A percentile compares a stretch with the other conserved stretches of the same genome.
These are phyloP conservation scores for Mycena capillaripes DNA, from an alignment of 768 basidiomycete genomes.

Conservation along the genomic window DNA sequence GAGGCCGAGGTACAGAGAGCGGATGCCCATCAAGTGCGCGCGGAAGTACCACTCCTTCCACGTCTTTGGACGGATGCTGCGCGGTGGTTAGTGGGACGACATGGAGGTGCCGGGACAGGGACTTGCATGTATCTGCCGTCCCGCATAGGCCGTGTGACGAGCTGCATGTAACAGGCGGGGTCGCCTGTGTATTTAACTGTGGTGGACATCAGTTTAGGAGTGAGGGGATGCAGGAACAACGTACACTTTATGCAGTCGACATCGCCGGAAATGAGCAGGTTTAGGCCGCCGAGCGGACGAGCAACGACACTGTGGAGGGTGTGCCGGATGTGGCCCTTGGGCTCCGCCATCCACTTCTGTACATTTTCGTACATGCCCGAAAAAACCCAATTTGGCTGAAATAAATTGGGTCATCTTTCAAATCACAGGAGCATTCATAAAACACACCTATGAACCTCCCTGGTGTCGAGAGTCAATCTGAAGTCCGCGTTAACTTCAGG, in stretches of 20 bases:
- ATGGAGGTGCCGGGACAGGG: background rate
- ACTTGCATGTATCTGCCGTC: slow-evolving; percentile 2
- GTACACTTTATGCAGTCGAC: slow-evolving; percentile 32
- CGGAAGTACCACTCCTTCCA: slow-evolving; percentile 32
- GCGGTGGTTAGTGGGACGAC: background rate
- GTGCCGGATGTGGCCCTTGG: background rate
- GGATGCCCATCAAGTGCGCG: slow-evolving; percentile 31
- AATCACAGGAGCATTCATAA: background rate
- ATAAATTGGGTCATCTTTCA: background rate
- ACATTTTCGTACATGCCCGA: slow-evolving; percentile 24
- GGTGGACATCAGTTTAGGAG: background rate
- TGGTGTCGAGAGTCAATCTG: background rate
- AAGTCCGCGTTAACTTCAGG: background rate
- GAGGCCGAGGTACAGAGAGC: slow-evolving; percentile 27
- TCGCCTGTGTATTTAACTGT: background rate
- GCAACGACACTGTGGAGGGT: slow-evolving; percentile 30
- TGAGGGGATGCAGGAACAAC: background rate
- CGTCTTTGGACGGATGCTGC: slow-evolving; percentile 14
- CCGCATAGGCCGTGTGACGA: slow-evolving; percentile 9
- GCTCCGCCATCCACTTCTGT: background rate
- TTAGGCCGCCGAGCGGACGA: slow-evolving; percentile 33
- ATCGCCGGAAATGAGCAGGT: slow-evolving; percentile 32
- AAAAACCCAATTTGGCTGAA: slow-evolving; percentile 17
- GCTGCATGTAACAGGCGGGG: slow-evolving; percentile 32
- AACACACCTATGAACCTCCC: background rate